phyloP scores from a whole-genome alignment of 257 asterid species.

The Leonotis leonurus region DNA sequence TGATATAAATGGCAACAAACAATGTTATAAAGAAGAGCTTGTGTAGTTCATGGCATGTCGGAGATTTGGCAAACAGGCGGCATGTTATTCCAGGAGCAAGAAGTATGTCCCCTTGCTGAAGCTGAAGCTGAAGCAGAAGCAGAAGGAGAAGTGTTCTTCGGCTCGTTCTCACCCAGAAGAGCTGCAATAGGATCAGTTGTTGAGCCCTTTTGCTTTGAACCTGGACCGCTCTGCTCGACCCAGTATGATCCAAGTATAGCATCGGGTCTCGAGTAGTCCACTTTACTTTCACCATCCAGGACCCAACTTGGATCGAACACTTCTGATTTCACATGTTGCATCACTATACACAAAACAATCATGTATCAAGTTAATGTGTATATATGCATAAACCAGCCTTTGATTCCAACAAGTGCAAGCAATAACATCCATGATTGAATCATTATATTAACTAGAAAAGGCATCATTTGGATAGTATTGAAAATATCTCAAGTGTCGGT shows the following conservation, averaged over 20 bases:
- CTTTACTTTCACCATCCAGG: constrained; percentile 23
- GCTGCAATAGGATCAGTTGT: constrained; percentile 16
- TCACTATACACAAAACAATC: constrained; percentile 17
- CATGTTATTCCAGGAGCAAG: constrained; percentile 42
- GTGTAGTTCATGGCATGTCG: constrained; percentile 23
- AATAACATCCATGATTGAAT: not conserved
- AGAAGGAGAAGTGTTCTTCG: constrained; percentile 15
- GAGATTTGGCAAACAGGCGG: constrained; percentile 38
- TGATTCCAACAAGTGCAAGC: not conserved
- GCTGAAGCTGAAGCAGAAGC: too few relatives aligned
- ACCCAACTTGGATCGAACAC: constrained; percentile 29
- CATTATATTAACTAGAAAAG: not conserved
- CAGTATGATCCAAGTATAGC: constrained; percentile 49
- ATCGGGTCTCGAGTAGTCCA: constrained; percentile 32
- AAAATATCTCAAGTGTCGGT: not conserved
- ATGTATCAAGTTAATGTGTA: not conserved
- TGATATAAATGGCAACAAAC: constrained; percentile 19
- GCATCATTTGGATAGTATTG: not conserved
- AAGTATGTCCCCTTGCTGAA: constrained; percentile 24
- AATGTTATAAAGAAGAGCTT: constrained; percentile 13
- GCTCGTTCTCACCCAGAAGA: constrained; percentile 24
- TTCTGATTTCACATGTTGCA: constrained; percentile 37
- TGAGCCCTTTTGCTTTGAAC: constrained; percentile 18
- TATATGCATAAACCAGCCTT: not conserved
- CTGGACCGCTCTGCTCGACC: constrained; percentile 21